A percentile compares a stretch with the other conserved stretches of the same genome.
Evolutionary conservation across 345 rosid genomes (phyloP).

Genomic region (Boechera stricta): DNA sequence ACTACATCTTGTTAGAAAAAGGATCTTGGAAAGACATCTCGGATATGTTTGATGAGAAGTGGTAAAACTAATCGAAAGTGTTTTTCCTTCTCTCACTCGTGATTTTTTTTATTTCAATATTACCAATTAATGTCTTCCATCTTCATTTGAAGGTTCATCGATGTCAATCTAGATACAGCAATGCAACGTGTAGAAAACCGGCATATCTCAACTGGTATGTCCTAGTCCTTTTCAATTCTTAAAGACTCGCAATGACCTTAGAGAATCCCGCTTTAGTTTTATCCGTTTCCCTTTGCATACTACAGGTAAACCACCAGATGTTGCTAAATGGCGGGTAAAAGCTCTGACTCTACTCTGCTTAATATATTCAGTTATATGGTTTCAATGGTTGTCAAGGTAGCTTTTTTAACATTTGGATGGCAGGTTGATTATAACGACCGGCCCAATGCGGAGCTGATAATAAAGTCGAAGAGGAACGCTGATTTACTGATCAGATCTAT

Average conservation of each 20-base stretch:
- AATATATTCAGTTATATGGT: not conserved
- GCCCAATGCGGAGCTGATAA: conserved; percentile 85
- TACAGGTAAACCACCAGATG: conserved; percentile 75
- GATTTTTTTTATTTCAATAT: not conserved
- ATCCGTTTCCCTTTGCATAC: not conserved
- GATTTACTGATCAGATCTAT: conserved; percentile 69
- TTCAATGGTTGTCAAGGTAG: not conserved
- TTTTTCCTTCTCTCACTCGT: not conserved
- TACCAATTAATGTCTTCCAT: conserved; percentile 16
- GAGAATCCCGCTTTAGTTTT: not conserved
- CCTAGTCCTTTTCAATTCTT: not conserved
- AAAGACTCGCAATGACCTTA: not conserved
- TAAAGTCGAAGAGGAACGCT: conserved; percentile 72
- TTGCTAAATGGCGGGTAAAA: conserved; percentile 86
- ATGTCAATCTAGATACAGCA: conserved; percentile 70
- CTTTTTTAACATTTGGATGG: conserved; percentile 20
- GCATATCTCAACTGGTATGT: conserved; percentile 78
- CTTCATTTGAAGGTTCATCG: conserved; percentile 67
- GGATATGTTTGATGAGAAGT: conserved; percentile 80
- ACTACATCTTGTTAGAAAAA: conserved; percentile 69
- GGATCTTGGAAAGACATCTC: conserved; percentile 85
- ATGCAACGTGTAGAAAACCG: conserved; percentile 79
- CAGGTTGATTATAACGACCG: conserved; percentile 84
- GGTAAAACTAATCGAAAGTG: conserved; percentile 53
- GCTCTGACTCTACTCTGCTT: not conserved